Conservation (phyloP, 1,284 basidiomycete genomes). For the Trametes hirsuta region DNA sequence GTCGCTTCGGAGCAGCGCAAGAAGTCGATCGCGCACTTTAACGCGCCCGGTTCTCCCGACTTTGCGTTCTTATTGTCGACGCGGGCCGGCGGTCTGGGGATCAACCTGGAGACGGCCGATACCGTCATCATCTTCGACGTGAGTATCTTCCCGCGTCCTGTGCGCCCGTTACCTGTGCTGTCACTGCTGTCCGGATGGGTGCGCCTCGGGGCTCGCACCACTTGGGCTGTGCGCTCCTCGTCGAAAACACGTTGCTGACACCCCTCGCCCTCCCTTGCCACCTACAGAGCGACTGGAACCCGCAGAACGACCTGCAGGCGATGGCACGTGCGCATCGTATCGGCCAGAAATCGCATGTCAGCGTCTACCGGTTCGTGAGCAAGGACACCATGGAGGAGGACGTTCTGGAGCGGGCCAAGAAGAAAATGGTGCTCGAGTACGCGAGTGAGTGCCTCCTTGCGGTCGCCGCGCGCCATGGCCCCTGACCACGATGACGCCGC, state of each 20-base stretch:
- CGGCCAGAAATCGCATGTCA: constrained; percentile 97
- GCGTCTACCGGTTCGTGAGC: constrained; percentile 96
- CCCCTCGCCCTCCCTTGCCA: constrained; percentile 19
- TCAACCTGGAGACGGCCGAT: constrained; percentile 97
- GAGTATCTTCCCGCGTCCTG: constrained; percentile 37
- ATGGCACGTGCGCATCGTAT: constrained; percentile 99
- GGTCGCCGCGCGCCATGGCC: constrained; percentile 12
- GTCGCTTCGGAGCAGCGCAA: constrained; percentile 83
- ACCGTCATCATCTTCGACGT: constrained; percentile 99
- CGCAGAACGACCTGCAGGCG: constrained; percentile 97
- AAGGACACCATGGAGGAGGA: constrained; percentile 99
- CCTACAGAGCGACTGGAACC: constrained; percentile 89
- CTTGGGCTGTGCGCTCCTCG: constrained; percentile 16
- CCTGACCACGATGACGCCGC: constrained; percentile 25
- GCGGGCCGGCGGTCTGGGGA: constrained; percentile 95
- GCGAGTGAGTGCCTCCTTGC: constrained; percentile 72
- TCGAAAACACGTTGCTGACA: constrained; percentile 30
- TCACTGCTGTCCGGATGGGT: constrained; percentile 16
- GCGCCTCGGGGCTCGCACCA: constrained; percentile 11
- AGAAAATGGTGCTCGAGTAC: constrained; percentile 99
- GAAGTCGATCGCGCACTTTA: constrained; percentile 81
- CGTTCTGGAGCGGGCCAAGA: constrained; percentile 95
- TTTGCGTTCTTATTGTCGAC: constrained; percentile 90
- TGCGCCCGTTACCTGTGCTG: constrained; percentile 8
- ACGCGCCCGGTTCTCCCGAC: constrained; percentile 72